phyloP scores from a whole-genome alignment of 2,329 filamentous ascomycete species.

The Pezicula neosporulosa region DNA sequence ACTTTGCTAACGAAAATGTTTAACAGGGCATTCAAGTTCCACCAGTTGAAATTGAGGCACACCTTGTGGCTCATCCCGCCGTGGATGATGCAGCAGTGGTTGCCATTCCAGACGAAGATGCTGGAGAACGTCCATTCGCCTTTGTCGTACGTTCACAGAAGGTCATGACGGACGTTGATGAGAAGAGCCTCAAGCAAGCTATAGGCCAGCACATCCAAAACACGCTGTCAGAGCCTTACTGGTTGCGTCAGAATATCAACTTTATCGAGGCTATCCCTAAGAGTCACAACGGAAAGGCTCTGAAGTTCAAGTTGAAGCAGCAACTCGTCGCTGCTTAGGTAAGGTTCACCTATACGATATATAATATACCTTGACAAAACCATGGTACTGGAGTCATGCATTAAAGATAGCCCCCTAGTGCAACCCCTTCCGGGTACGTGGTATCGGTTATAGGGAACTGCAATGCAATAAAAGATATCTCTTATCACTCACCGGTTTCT shows the following conservation, averaged over 20 bases:
- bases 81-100: background rate
- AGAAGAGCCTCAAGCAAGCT: background rate
- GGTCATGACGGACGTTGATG: background rate
- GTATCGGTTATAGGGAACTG: background rate
- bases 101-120: background rate
- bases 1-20: background rate
- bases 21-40: conserved; percentile 1
- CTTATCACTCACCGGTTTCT: background rate
- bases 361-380: background rate
- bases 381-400: background rate
- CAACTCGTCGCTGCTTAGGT: background rate
- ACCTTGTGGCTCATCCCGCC: conserved; percentile 1
- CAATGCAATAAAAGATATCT: background rate
- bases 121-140: background rate
- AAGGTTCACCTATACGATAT: background rate
- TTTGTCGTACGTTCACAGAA: conserved; percentile 1
- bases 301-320: conserved; percentile 1
- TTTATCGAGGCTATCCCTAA: conserved; percentile 1
- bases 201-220: background rate
- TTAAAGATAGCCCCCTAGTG: background rate
- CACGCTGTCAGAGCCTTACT: background rate
- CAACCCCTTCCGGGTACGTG: background rate
- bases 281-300: conserved; percentile 1
- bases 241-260: conserved; percentile 1
- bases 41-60: background rate